Percentiles rank a stretch among this genome's conserved stretches.
Conservation (phyloP, 495 filamentous ascomycete genomes). For the Poronia punctata region DNA sequence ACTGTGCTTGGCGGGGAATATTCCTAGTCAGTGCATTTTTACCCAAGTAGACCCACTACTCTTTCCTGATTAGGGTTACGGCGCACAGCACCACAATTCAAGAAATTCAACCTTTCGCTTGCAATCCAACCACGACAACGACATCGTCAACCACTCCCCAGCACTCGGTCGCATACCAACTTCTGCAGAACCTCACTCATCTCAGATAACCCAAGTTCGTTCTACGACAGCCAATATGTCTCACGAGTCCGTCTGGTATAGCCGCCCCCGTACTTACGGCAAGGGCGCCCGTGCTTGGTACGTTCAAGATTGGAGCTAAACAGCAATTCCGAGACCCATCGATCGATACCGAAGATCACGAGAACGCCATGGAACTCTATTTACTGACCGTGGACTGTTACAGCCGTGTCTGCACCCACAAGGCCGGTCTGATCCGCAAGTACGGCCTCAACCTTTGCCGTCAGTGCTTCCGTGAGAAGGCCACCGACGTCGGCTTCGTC, state of each 20-base stretch:
- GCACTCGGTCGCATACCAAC: conserved; percentile 8
- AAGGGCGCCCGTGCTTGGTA: conserved; percentile 81
- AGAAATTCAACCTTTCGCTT: conserved; percentile 5
- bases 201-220: conserved; percentile 9
- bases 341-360: not conserved
- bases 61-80: conserved; percentile 9
- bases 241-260: conserved; percentile 99
- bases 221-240: conserved; percentile 60
- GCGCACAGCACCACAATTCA: conserved; percentile 10
- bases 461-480: conserved; percentile 99
- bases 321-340: not conserved
- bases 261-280: conserved; percentile 90
- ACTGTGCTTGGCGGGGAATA: no score
- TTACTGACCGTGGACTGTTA: no score
- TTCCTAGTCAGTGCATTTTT: not conserved
- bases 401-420: conserved; percentile 94
- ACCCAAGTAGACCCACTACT: not conserved
- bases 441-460: conserved; percentile 99
- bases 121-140: conserved; percentile 5
- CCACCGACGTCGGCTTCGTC: conserved; percentile 89
- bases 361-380: not conserved
- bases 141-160: not conserved
- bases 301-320: conserved; percentile 16
- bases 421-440: conserved; percentile 94
- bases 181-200: conserved; percentile 7